phyloP scores from a whole-genome alignment of 257 asterid genomes.

The Forsythia suspensa region DNA sequence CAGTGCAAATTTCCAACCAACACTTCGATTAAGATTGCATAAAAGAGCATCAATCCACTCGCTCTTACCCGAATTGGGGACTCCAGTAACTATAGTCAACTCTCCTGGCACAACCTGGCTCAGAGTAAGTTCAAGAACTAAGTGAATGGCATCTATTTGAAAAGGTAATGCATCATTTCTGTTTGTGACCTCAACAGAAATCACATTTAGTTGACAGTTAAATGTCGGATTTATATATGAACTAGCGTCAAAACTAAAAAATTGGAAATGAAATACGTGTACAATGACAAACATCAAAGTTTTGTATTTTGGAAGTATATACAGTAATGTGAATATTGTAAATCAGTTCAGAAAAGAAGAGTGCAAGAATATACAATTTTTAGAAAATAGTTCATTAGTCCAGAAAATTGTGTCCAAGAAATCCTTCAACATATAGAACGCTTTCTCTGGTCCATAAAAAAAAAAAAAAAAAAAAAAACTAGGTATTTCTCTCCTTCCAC shows the following conservation, averaged over 20 bases:
- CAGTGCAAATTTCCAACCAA: conserved; percentile 93
- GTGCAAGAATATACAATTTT: not conserved
- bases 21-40: conserved; percentile 82
- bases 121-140: conserved; percentile 14
- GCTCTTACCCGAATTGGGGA: conserved; percentile 99
- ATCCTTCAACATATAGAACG: not conserved
- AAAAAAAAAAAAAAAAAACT: not conserved
- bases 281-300: not conserved
- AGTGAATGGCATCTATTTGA: not conserved
- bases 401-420: not conserved
- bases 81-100: conserved; percentile 90
- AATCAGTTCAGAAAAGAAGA: not conserved
- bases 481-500: not conserved
- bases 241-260: not conserved
- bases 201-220: not conserved
- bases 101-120: conserved; percentile 96
- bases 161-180: conserved; percentile 1
- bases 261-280: not conserved
- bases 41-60: conserved; percentile 99
- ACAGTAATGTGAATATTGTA: not conserved
- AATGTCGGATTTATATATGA: not conserved
- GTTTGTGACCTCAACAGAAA: not conserved
- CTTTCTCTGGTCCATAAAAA: not conserved
- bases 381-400: not conserved
- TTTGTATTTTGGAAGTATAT: not conserved